A percentile compares a stretch with the other conserved stretches of the same genome.
Evolutionary conservation across 2,329 filamentous ascomycete genomes (phyloP).

Genomic region (Pseudopithomyces maydicus): DNA sequence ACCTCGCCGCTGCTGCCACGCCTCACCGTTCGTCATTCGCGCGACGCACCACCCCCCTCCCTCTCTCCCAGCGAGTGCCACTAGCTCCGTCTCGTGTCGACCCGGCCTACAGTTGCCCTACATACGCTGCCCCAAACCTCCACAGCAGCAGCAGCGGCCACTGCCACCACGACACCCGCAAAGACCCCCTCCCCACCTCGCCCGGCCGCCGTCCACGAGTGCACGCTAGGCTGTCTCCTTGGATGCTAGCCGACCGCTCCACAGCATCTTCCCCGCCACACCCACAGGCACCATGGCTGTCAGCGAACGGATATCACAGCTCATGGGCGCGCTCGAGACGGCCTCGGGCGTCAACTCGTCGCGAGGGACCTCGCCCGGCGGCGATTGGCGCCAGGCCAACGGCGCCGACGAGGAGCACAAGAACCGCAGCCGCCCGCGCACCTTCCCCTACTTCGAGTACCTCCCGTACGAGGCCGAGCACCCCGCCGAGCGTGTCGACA

Average conservation of each 20-base stretch:
- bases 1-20: background rate
- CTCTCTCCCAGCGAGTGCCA: too few relatives aligned
- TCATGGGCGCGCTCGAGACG: conserved; percentile 46
- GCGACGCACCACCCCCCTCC: background rate
- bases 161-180: conserved; percentile 16
- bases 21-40: conserved; percentile 13
- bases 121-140: conserved; percentile 1
- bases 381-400: conserved; percentile 60
- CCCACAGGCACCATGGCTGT: conserved; percentile 41
- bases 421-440: conserved; percentile 77
- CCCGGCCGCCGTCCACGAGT: conserved; percentile 10
- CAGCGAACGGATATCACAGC: conserved; percentile 49
- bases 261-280: conserved; percentile 19
- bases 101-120: conserved; percentile 7
- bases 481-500: conserved; percentile 74
- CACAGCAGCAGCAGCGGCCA: conserved; percentile 5
- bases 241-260: conserved; percentile 27
- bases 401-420: conserved; percentile 59
- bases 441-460: conserved; percentile 89
- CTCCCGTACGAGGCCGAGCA: conserved; percentile 89
- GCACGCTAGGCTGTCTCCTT: conserved; percentile 25
- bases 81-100: conserved; percentile 18
- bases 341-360: conserved; percentile 71
- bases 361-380: conserved; percentile 82
- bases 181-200: conserved; percentile 12